A percentile compares a stretch with the other conserved stretches of the same genome.
Evolutionary conservation across 352 stramenopile genomes (phyloP).

Genomic region (Phytophthora boehmeriae): DNA sequence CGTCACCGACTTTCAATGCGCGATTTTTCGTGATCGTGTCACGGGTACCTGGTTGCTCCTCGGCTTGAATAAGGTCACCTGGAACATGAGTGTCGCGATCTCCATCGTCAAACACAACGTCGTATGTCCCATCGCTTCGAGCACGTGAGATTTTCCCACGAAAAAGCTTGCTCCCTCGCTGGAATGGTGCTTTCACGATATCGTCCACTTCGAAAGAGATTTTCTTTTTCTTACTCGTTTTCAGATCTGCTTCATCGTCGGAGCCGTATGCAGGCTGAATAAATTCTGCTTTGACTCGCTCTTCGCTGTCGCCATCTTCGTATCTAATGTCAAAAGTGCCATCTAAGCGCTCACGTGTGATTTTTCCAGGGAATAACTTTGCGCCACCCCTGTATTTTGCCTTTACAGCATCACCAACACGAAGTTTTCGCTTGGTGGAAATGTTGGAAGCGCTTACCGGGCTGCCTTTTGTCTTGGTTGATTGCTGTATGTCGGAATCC

Average conservation of each 20-base stretch:
- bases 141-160: constrained; percentile 43
- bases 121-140: constrained; percentile 49
- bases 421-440: constrained; percentile 8
- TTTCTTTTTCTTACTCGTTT: constrained; percentile 35
- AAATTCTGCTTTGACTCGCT: constrained; percentile 31
- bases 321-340: constrained; percentile 58
- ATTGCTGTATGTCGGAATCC: constrained; percentile 9
- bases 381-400: constrained; percentile 47
- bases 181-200: constrained; percentile 56
- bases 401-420: constrained; percentile 31
- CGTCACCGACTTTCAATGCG: constrained; percentile 36
- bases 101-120: constrained; percentile 53
- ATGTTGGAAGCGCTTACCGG: background rate
- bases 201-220: constrained; percentile 41
- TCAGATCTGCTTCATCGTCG: constrained; percentile 28
- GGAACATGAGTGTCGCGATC: constrained; percentile 40
- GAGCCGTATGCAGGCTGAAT: constrained; percentile 29
- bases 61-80: constrained; percentile 30
- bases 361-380: constrained; percentile 40
- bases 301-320: constrained; percentile 46
- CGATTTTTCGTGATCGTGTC: constrained; percentile 20
- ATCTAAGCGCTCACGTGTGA: constrained; percentile 42
- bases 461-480: constrained; percentile 7
- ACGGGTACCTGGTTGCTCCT: constrained; percentile 34
- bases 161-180: constrained; percentile 47